Evolutionary conservation across 305 asterid genomes (phyloP).

Genomic region (Fraxinus ornus): DNA sequence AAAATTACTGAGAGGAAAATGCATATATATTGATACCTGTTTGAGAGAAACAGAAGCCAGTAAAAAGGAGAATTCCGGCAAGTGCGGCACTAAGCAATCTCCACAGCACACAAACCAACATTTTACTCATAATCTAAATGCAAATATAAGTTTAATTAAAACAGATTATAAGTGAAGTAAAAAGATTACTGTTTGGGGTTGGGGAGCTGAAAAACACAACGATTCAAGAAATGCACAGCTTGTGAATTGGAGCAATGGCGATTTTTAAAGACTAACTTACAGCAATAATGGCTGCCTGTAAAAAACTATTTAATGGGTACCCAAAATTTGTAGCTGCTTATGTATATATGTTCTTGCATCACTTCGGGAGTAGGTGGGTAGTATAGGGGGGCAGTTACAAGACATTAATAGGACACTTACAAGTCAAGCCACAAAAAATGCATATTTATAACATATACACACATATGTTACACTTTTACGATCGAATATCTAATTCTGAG

Average conservation of each 20-base stretch:
- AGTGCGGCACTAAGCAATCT: slow-evolving; percentile 26
- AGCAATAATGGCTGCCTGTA: neutral
- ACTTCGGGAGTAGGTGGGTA: neutral
- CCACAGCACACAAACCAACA: slow-evolving; percentile 22
- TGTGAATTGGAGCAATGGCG: neutral
- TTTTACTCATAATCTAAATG: slow-evolving; percentile 6
- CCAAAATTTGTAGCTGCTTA: neutral
- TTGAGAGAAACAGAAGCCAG: slow-evolving; percentile 45
- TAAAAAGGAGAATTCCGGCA: slow-evolving; percentile 37
- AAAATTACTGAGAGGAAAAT: neutral
- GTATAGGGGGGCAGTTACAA: neutral
- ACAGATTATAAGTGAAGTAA: neutral
- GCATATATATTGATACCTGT: slow-evolving; percentile 35
- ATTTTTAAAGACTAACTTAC: neutral
- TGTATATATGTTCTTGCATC: neutral
- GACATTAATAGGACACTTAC: neutral
- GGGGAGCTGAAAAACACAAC: neutral
- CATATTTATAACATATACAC: too few relatives aligned
- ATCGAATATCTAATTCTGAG: neutral
- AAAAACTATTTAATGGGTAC: neutral
- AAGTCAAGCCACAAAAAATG: too few relatives aligned
- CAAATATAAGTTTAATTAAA: neutral
- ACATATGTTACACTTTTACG: too few relatives aligned
- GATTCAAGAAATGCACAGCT: neutral
- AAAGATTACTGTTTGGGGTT: slow-evolving; percentile 21